Evolutionary conservation across 2,329 filamentous ascomycete genomes (phyloP), one percentile per base, ranked within the genome.

Genomic region (Ceratocystis huliohia): DNA sequence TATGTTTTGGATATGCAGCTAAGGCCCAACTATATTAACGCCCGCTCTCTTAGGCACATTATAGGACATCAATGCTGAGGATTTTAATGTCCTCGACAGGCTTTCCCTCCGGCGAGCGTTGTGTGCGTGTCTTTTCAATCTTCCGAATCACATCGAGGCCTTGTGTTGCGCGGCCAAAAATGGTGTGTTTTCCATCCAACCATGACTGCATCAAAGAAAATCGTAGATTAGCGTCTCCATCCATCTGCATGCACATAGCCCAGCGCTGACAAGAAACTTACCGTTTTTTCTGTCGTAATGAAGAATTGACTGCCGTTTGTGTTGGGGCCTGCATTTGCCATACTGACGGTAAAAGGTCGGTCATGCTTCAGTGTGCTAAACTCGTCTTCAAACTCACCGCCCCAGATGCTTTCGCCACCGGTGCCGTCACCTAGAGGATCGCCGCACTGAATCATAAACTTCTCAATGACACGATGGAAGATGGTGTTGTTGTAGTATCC

Each of bases 271-370:
- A 68, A 59, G 41, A 59, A 41, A 81, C 85, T 78, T 78, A 88
- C 86, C 70, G 94, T 91, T 78, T 96, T 96, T 76, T 96, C 95
- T 0, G 93, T 96, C 0, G 94, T 99, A 70, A 99, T 96, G 73
- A 99, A 99, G 75, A 99, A 99, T 75, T 99, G 94, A 73, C 88
- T 94, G 15, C 89, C 94, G 74, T 99, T 99, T 45, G 92, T 96
- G 72, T 93, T 91, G 0, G 91, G 91, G 0, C 94, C 94, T 0
- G 94, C 93, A 75, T 99, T 99, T 13, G 94, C 94, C 94, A 99
- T 99, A 74, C 89, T 95, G 67, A 97, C 81, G 0, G 92, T 97
- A 74, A 96, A 99, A 1, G 94, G 88, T 77, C 94, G 96, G 78
- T 99, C 94, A 73, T 99, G 94, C 74, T 88, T 90, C 69, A 99